Base-by-base conservation (phyloP, 225 moss, liverwort and hornwort genomes). In the Sphagnum contortum region DNA sequence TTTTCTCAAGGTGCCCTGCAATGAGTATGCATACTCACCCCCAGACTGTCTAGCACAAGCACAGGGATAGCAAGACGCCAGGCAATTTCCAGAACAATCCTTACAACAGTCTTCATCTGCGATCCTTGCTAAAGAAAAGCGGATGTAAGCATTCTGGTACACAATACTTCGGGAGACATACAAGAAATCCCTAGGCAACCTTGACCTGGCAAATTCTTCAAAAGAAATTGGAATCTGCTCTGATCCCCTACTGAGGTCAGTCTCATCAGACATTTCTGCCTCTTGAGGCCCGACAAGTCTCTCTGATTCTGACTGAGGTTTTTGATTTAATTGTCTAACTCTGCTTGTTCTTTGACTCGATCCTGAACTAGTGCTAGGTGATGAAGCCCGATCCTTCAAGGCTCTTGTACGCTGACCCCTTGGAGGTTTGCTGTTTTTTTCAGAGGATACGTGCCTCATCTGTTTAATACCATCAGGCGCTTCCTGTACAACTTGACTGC, bases 101-200 rank as follows among this genome's bases (percentile, higher is more conserved):
- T 68, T 68, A 59, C 96, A 96, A 49, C 80, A 75, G 47, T 96
- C 88, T 3, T 90, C 88, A 13, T 96, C 96, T 52, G 84, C 88
- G 48, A 96, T 80, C 46, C 92, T 78, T 14, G 92, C 84, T 68
- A 92, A 60, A 1, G 92, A 88, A 9, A 85, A 78, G 45, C 75
- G 81, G 0, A 90, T 67, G 48, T 92, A 80, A 2, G 90, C 96
- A 49, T 58, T 66, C 47, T 96, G 82, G 63, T 75, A 92, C 9
- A 89, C 83, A 1, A 88, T 76, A 56, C 81, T 92, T 29, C 70
- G 48, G 10, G 67, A 71, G 5, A 88, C 84, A 49, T 96, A 96
- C 5, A 66, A 74, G 66, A 90, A 96, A 0, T 70, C 80, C 0
- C 53, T 12, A 2, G 83, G 75, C 8, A 88, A 58, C 46, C 69